Evolutionary conservation across 2,329 filamentous ascomycete genomes (phyloP), one percentile per base, ranked within the genome.

Genomic region (Aspergillus sp.): DNA sequence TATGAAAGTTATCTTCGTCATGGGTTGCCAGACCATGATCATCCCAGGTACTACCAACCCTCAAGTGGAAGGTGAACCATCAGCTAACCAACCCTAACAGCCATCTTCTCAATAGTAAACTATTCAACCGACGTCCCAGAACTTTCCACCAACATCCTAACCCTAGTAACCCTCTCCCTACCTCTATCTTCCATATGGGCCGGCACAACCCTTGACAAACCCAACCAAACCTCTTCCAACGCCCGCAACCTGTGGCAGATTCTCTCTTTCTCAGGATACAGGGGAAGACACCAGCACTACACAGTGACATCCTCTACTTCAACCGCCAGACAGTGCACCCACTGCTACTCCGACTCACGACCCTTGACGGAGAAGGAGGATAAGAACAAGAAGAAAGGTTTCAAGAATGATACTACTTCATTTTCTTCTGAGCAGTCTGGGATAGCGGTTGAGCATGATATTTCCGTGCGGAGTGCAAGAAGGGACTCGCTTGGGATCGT

Each of bases 181-280:
- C 87, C 87, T 1, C 77, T 89, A 11, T 87, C 85, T 13, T 83
- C 85, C 17, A 80, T 89, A 62, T 89, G 87, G 87, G 87, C 87
- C 13, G 72, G 77, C 5, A 71, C 75, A 18, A 70, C 70, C 17
- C 65, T 75, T 20, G 68, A 70, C 13, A 58, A 65, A 30, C 36
- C 52, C 11, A 61, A 48, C 13, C 34, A 36, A 13, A 50, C 41
- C 17, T 44, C 34, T 39, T 51, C 52, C 13, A 59, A 53, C 12
- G 59, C 61, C 11, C 64, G 64, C 36, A 71, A 69, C 30, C 55
- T 72, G 12, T 72, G 69, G 68, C 64, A 65, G 18, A 34, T 56
- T 0, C 65, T 72, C 42, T 64, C 63, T 3, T 66, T 68, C 42
- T 62, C 54, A 5, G 45, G 60, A 15, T 43, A 48, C 12, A 39